Percentiles rank a stretch among this genome's conserved stretches.
Evolutionary conservation across 225 moss, liverwort and hornwort species (phyloP).

Genomic region (Pseudisothecium myosuroides): DNA sequence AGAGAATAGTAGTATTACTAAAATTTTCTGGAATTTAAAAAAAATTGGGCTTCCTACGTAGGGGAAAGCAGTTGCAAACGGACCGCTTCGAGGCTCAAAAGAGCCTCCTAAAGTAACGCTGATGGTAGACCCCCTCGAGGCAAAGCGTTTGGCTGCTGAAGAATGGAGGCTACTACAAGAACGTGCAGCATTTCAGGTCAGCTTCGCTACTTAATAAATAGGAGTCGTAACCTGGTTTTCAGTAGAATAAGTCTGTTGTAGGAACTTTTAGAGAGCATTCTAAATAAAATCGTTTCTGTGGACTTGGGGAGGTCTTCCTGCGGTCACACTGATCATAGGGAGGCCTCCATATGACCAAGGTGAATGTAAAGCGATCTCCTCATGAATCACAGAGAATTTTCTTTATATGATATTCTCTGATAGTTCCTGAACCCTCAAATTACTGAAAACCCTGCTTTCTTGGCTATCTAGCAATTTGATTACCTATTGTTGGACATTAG

Average conservation of each 20-base stretch:
- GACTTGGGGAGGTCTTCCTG: not conserved
- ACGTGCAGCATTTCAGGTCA: slow-evolving; percentile 57
- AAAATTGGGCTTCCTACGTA: not conserved
- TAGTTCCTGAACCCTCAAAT: not conserved
- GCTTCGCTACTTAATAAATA: not conserved
- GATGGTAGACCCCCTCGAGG: slow-evolving; percentile 96
- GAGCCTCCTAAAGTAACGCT: slow-evolving; percentile 37
- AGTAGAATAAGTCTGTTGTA: not conserved
- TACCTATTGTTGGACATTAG: not conserved
- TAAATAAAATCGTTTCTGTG: not conserved
- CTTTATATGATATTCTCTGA: not conserved
- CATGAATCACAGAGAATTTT: not conserved
- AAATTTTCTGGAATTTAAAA: not conserved
- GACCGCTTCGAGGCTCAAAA: slow-evolving; percentile 34
- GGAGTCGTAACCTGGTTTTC: not conserved
- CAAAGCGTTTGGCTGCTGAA: slow-evolving; percentile 82
- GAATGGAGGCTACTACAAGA: slow-evolving; percentile 68
- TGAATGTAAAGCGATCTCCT: not conserved
- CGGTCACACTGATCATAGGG: not conserved
- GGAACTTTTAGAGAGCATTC: not conserved
- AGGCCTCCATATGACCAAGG: not conserved
- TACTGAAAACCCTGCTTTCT: not conserved
- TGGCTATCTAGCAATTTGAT: not conserved
- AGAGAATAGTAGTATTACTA: not conserved
- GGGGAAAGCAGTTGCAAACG: slow-evolving; percentile 25